phyloP scores from a whole-genome alignment of 306 rosid genomes.

The Benincasa hispida region DNA sequence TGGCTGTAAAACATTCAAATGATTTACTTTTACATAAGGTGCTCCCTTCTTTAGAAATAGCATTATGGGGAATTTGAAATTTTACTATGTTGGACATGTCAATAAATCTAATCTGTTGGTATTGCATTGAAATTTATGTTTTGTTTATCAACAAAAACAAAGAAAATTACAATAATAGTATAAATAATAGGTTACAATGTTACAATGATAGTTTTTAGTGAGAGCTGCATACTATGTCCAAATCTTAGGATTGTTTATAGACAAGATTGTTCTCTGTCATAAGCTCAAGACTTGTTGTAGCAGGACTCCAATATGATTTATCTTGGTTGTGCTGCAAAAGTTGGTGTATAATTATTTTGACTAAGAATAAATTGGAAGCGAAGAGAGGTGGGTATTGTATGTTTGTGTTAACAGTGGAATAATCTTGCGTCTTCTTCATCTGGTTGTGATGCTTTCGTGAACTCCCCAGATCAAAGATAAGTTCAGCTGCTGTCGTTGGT shows the following conservation, averaged over 20 bases:
- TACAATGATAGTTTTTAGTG: not conserved
- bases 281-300: not conserved
- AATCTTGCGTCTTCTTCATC: not conserved
- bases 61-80: not conserved
- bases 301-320: not conserved
- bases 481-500: slow-evolving; percentile 67
- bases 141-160: not conserved
- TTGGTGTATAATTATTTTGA: not conserved
- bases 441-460: not conserved
- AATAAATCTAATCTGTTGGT: not conserved
- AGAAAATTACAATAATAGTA: not conserved
- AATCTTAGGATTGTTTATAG: not conserved
- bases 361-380: not conserved
- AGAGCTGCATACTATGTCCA: not conserved
- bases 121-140: not conserved
- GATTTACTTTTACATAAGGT: not conserved
- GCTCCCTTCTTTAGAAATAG: not conserved
- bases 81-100: not conserved
- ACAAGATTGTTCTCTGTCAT: not conserved
- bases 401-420: not conserved
- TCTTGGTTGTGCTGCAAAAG: not conserved
- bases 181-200: not conserved
- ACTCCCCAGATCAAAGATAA: slow-evolving; percentile 55
- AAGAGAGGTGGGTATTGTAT: not conserved
- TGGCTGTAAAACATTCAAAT: not conserved